Conservation (phyloP, 345 rosid species). For the Linum lewisii region DNA sequence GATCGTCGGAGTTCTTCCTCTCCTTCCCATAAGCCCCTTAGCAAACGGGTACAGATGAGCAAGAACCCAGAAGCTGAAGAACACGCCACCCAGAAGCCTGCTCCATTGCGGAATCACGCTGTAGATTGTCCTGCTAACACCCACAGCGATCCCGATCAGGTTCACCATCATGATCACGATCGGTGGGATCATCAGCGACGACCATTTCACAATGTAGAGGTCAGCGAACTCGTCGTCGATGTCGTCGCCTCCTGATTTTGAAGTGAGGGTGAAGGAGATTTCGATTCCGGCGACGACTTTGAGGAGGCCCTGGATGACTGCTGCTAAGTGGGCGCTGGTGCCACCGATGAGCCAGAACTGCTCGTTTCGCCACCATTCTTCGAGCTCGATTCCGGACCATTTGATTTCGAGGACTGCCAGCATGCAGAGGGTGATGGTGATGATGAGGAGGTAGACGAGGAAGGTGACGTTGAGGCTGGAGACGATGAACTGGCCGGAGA, state of each 20-base stretch:
- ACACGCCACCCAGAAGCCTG: constrained; percentile 75
- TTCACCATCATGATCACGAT: constrained; percentile 88
- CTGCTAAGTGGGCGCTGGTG: constrained; percentile 93
- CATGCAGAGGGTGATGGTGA: constrained; percentile 61
- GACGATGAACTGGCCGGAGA: constrained; percentile 96
- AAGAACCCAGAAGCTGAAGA: constrained; percentile 98
- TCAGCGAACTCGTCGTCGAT: constrained; percentile 90
- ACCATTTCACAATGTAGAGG: constrained; percentile 73
- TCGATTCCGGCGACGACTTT: constrained; percentile 92
- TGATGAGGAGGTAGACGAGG: constrained; percentile 70
- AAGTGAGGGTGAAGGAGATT: constrained; percentile 81
- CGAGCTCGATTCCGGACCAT: constrained; percentile 91
- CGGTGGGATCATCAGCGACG: constrained; percentile 87
- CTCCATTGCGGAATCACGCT: constrained; percentile 85
- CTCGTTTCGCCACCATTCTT: constrained; percentile 98
- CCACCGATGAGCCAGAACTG: constrained; percentile 99
- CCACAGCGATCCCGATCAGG: constrained; percentile 84
- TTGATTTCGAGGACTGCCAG: constrained; percentile 88
- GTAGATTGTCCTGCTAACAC: constrained; percentile 85
- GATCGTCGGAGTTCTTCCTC: constrained; percentile 95
- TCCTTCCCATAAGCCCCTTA: constrained; percentile 93
- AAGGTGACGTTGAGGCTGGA: constrained; percentile 70
- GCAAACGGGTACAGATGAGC: constrained; percentile 97
- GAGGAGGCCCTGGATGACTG: constrained; percentile 84
- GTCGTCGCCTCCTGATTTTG: constrained; percentile 86